Conservation (phyloP, 2,329 filamentous ascomycete genomes). For the Verticillium nubilum region DNA sequence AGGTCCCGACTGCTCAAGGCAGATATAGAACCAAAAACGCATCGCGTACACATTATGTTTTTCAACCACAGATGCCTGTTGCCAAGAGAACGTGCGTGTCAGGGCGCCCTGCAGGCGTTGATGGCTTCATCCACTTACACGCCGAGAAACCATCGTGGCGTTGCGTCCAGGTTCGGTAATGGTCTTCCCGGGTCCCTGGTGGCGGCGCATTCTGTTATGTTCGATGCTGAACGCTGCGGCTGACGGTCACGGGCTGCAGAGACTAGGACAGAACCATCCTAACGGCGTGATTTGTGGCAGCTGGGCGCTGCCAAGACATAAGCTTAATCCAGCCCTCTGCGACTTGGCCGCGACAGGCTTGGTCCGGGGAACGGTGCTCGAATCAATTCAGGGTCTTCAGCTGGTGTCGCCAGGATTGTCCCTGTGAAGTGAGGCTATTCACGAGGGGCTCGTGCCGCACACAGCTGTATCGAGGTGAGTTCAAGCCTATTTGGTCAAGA, state of each 20-base stretch:
- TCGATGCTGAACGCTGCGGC: not conserved
- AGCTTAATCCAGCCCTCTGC: not conserved
- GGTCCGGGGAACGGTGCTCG: not conserved
- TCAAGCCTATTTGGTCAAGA: too few species aligned
- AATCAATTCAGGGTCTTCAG: not conserved
- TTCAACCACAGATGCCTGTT: too few species aligned
- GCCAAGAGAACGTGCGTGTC: too few species aligned
- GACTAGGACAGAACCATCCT: not conserved
- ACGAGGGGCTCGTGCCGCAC: too few species aligned
- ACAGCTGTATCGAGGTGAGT: too few species aligned
- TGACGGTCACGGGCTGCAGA: not conserved
- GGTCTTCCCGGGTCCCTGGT: not conserved
- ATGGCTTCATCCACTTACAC: not conserved
- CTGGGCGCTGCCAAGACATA: not conserved
- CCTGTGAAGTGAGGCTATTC: not conserved
- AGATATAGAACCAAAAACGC: too few species aligned
- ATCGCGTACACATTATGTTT: too few species aligned
- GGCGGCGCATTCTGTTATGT: not conserved
- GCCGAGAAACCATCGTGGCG: not conserved
- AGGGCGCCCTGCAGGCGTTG: not conserved
- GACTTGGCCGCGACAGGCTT: not conserved
- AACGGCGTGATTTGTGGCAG: not conserved
- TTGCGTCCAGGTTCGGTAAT: not conserved
- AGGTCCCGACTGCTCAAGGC: too few species aligned
- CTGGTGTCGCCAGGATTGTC: conserved; percentile 11